These are phyloP conservation scores for Phytophthora niederhauseri DNA, from an alignment of 352 stramenopile genomes.

Conservation along the genomic window DNA sequence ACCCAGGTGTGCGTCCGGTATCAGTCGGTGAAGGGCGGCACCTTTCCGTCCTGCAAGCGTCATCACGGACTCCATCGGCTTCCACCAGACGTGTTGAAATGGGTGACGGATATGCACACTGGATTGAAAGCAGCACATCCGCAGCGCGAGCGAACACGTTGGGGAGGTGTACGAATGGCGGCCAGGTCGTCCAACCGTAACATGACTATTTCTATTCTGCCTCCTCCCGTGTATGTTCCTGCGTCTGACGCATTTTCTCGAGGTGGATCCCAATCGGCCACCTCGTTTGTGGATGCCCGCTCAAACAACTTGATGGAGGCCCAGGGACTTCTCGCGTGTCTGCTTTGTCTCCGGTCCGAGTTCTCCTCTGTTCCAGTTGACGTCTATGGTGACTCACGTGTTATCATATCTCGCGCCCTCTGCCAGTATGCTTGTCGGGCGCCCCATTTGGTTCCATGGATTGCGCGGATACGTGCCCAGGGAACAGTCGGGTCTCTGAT, in stretches of 20 bases:
- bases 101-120: background rate
- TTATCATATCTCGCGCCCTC: conserved; percentile 22
- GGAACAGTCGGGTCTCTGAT: background rate
- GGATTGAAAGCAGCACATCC: background rate
- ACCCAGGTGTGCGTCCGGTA: background rate
- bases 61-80: background rate
- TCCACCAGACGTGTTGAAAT: background rate
- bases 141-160: background rate
- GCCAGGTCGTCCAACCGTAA: background rate
- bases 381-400: conserved; percentile 20
- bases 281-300: background rate
- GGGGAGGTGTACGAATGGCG: background rate
- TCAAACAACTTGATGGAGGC: conserved; percentile 39
- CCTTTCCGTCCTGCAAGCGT: background rate
- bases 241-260: background rate
- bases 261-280: background rate
- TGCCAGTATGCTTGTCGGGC: background rate
- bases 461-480: conserved; percentile 11
- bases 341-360: conserved; percentile 5
- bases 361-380: background rate
- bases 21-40: background rate
- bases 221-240: background rate
- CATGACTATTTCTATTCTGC: background rate
- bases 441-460: background rate
- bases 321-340: conserved; percentile 16